phyloP scores from a whole-genome alignment of 768 basidiomycete species.

The Kockovaella imperatae region DNA sequence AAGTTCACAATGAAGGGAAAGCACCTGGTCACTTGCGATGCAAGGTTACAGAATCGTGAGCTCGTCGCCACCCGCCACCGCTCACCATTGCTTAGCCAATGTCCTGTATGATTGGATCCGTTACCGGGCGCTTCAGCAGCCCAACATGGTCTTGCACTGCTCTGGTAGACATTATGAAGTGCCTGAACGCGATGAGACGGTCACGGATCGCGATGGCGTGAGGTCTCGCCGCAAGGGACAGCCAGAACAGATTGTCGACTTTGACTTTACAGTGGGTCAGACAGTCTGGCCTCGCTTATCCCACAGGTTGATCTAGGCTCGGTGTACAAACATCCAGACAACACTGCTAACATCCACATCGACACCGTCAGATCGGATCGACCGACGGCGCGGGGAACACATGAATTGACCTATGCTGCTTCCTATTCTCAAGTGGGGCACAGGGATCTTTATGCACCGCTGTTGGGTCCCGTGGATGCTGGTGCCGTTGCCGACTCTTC shows the following conservation, averaged over 20 bases:
- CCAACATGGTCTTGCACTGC: conserved; percentile 18
- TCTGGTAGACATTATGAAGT: conserved; percentile 52
- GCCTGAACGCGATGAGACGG: conserved; percentile 59
- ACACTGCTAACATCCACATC: conserved; percentile 46
- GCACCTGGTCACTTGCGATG: conserved; percentile 8
- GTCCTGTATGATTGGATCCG: conserved; percentile 68
- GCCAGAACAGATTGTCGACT: conserved; percentile 20
- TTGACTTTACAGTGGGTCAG: conserved; percentile 32
- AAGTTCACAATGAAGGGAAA: conserved; percentile 1
- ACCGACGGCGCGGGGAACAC: conserved; percentile 10
- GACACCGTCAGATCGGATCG: conserved; percentile 16
- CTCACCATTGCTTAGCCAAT: conserved; percentile 52
- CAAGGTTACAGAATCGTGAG: conserved; percentile 19
- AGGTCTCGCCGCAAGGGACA: conserved; percentile 16
- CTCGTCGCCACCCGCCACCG: neutral
- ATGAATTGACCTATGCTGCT: conserved; percentile 12
- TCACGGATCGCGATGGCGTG: conserved; percentile 47
- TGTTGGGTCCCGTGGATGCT: conserved; percentile 1
- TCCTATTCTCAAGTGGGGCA: conserved; percentile 12
- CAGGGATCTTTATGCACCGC: no score
- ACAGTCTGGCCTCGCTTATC: neutral
- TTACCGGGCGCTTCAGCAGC: conserved; percentile 48
- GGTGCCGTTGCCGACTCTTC: conserved; percentile 4
- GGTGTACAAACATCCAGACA: conserved; percentile 16
- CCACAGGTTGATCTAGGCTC: conserved; percentile 27